Evolutionary conservation across 306 rosid genomes (phyloP), one percentile per base, ranked within the genome.

Genomic region (Canavalia gladiata): DNA sequence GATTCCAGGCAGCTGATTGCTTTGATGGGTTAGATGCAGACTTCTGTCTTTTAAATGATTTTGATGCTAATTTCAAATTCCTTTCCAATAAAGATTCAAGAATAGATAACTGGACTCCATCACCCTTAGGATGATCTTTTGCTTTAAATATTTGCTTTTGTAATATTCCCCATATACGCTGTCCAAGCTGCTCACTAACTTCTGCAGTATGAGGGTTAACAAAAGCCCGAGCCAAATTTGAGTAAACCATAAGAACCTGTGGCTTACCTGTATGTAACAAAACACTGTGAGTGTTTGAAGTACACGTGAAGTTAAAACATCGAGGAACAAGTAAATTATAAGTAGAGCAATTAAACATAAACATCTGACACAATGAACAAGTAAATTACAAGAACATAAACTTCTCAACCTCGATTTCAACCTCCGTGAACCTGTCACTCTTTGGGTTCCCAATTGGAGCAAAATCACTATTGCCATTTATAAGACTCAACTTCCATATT

Each of bases 111-210:
- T 93, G 89, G 78, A 93, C 86, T 10, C 82, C 90, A 34, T 92
- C 98, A 58, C 94, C 97, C 87, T 66, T 89, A 0, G 98, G 99
- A 86, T 85, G 80, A 42, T 90, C 97, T 89, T 91, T 93, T 60
- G 93, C 87, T 83, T 93, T 96, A 80, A 93, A 88, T 69, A 92
- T 85, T 73, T 92, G 89, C 87, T 87, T 93, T 55, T 93, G 92
- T 81, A 96, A 65, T 85, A 93, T 92, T 82, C 98, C 98, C 96
- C 91, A 93, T 75, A 93, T 85, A n/a, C 98, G 96, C 84, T 91
- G 99, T 57, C 88, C 90, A 70, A 95, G 98, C 91, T 95, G 97
- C 68, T 90, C 97, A 68, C 96, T 91, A 68, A 89, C 93, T 90
- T 92, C 97, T 33, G 97, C 90, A 7, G 94, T 86, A 39, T 87